Evolutionary conservation across 2,329 filamentous ascomycete species (phyloP).

Genomic region (Penicillium polonicum): DNA sequence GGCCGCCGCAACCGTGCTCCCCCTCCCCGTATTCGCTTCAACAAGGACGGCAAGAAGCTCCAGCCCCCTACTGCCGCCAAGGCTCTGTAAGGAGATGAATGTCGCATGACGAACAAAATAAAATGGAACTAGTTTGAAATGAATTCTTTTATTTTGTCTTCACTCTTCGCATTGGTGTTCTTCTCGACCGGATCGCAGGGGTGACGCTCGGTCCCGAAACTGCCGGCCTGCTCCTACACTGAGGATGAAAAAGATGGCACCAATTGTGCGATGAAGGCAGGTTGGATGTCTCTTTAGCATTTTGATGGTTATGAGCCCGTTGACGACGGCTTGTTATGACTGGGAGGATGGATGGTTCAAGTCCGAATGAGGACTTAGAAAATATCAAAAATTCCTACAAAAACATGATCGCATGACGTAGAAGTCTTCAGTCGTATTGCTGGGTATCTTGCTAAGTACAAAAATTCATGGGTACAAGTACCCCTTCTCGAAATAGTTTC

Average conservation of each 20-base stretch:
- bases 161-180: slow-evolving; percentile 31
- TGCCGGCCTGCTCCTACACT: slow-evolving; percentile 11
- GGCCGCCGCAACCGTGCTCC: slow-evolving; percentile 99
- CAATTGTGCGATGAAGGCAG: slow-evolving; percentile 12
- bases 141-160: slow-evolving; percentile 39
- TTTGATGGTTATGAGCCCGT: slow-evolving; percentile 15
- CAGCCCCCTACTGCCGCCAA: slow-evolving; percentile 78
- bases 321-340: slow-evolving; percentile 23
- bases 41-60: slow-evolving; percentile 99
- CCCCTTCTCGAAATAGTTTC: slow-evolving; percentile 54
- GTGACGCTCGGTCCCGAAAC: slow-evolving; percentile 12
- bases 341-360: slow-evolving; percentile 18
- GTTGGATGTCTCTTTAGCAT: slow-evolving; percentile 10
- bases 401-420: slow-evolving; percentile 9
- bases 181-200: slow-evolving; percentile 22
- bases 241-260: slow-evolving; percentile 20
- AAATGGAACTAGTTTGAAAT: slow-evolving; percentile 39
- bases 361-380: slow-evolving; percentile 17
- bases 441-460: slow-evolving; percentile 3
- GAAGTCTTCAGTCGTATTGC: neutral
- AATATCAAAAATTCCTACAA: slow-evolving; percentile 26
- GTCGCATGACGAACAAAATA: slow-evolving; percentile 32
- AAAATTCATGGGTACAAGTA: slow-evolving; percentile 50
- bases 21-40: slow-evolving; percentile 96
- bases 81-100: slow-evolving; percentile 47